A percentile compares a stretch with the other conserved stretches of the same genome.
Evolutionary conservation across 495 filamentous ascomycete genomes (phyloP).

Genomic region (Aspergillus asperescens): DNA sequence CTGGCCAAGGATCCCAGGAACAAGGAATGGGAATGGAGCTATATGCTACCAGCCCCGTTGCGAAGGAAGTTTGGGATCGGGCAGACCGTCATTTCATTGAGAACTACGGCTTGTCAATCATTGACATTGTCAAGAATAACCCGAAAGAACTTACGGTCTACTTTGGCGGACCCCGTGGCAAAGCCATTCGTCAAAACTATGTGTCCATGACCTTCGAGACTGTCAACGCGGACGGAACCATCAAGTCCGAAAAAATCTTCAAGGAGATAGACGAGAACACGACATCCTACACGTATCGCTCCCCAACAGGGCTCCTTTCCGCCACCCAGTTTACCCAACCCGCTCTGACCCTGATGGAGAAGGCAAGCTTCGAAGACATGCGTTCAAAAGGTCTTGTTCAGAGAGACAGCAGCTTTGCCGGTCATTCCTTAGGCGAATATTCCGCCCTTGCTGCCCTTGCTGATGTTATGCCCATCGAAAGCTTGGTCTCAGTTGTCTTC

Average conservation of each 20-base stretch:
- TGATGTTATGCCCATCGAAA: constrained; percentile 99
- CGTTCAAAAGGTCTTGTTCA: constrained; percentile 92
- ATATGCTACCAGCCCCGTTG: constrained; percentile 85
- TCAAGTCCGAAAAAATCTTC: constrained; percentile 99
- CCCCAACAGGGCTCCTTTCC: constrained; percentile 89
- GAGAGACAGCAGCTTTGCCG: constrained; percentile 91
- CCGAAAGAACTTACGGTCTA: constrained; percentile 98
- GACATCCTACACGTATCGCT: constrained; percentile 92
- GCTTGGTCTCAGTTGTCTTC: constrained; percentile 95
- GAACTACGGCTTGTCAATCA: constrained; percentile 97
- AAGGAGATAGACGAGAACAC: constrained; percentile 91
- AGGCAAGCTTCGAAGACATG: constrained; percentile 99
- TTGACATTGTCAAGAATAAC: constrained; percentile 98
- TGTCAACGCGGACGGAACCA: constrained; percentile 78
- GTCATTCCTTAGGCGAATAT: constrained; percentile 97
- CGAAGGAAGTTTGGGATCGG: constrained; percentile 96
- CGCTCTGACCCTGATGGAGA: constrained; percentile 97
- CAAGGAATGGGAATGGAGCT: constrained; percentile 99
- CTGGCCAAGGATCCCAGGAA: constrained; percentile 94
- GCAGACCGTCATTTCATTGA: constrained; percentile 98
- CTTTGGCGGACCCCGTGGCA: constrained; percentile 94
- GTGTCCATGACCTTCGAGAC: constrained; percentile 99
- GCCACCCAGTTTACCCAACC: constrained; percentile 99
- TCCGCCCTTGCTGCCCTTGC: constrained; percentile 93
- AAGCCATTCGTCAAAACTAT: constrained; percentile 96